A percentile compares a stretch with the other conserved stretches of the same genome.
These are phyloP conservation scores for Chrysoporthe austroafricana DNA, from an alignment of 2,329 filamentous ascomycete genomes.

Conservation along the genomic window DNA sequence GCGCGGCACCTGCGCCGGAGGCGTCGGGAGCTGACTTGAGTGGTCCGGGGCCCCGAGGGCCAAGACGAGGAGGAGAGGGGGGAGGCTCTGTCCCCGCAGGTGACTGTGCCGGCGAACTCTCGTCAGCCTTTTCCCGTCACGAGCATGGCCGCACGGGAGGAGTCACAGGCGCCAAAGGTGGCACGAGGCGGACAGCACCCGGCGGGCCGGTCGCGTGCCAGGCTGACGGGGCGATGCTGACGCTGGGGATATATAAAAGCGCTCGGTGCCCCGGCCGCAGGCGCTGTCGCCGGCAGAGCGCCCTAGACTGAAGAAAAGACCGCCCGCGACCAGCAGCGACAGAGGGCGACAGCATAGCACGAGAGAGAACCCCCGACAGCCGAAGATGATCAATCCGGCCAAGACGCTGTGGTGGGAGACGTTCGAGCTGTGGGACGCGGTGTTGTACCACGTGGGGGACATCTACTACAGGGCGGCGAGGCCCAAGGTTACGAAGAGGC, in stretches of 20 bases:
- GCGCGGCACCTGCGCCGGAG: slow-evolving; percentile 5
- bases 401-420: slow-evolving; percentile 38
- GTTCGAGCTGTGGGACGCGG: slow-evolving; percentile 44
- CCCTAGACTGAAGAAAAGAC: too few relatives aligned
- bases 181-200: slow-evolving; percentile 1
- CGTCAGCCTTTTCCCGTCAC: slow-evolving; percentile 11
- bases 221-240: not conserved
- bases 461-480: slow-evolving; percentile 40
- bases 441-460: slow-evolving; percentile 45
- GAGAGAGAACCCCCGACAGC: not conserved
- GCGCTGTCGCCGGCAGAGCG: too few relatives aligned
- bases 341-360: too few relatives aligned
- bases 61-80: not conserved
- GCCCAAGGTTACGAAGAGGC: not conserved
- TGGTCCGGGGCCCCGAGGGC: not conserved
- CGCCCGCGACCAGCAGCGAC: too few relatives aligned
- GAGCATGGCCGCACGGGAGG: not conserved
- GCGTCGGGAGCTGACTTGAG: slow-evolving; percentile 19
- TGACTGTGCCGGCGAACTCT: slow-evolving; percentile 7
- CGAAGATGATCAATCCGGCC: slow-evolving; percentile 24
- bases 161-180: slow-evolving; percentile 22
- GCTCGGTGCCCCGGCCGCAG: too few relatives aligned
- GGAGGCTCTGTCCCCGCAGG: slow-evolving; percentile 5
- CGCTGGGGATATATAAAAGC: not conserved
- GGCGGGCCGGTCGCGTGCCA: too few relatives aligned